Evolutionary conservation across 2,329 filamentous ascomycete genomes (phyloP).

Genomic region (Paraconiothyrium sp.): DNA sequence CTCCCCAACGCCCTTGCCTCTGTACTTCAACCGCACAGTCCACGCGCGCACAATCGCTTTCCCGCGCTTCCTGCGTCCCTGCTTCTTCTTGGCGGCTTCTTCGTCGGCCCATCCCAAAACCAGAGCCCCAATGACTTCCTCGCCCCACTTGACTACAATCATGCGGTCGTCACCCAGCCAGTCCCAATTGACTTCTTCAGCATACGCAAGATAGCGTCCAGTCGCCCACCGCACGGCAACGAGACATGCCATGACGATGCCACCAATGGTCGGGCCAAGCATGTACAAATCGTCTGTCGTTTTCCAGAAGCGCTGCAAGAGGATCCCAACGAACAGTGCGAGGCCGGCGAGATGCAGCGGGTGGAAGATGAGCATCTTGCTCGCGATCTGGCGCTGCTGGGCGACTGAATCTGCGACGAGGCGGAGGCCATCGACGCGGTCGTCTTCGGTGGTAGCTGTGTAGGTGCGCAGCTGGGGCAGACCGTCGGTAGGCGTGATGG

Average conservation of each 20-base stretch:
- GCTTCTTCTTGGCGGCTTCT: constrained; percentile 55
- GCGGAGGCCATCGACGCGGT: constrained; percentile 73
- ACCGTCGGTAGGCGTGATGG: constrained; percentile 29
- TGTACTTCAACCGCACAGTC: constrained; percentile 77
- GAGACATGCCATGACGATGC: constrained; percentile 71
- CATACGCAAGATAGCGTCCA: constrained; percentile 69
- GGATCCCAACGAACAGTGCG: constrained; percentile 50
- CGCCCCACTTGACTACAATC: constrained; percentile 73
- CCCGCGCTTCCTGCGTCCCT: constrained; percentile 63
- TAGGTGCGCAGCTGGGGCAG: constrained; percentile 71
- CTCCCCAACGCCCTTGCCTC: constrained; percentile 75
- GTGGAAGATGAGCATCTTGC: constrained; percentile 62
- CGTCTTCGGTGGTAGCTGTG: constrained; percentile 58
- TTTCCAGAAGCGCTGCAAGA: constrained; percentile 53
- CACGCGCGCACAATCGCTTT: constrained; percentile 80
- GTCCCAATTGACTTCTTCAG: constrained; percentile 68
- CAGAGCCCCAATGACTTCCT: constrained; percentile 74
- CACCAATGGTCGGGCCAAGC: constrained; percentile 66
- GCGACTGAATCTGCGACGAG: constrained; percentile 84
- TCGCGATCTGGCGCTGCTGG: constrained; percentile 78
- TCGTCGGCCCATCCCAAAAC: constrained; percentile 71
- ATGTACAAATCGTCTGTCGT: constrained; percentile 62
- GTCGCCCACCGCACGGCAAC: constrained; percentile 69
- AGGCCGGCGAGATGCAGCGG: constrained; percentile 50
- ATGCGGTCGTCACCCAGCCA: constrained; percentile 65